Evolutionary conservation across 768 basidiomycete species (phyloP).

Genomic region (Mycena chlorophos): DNA sequence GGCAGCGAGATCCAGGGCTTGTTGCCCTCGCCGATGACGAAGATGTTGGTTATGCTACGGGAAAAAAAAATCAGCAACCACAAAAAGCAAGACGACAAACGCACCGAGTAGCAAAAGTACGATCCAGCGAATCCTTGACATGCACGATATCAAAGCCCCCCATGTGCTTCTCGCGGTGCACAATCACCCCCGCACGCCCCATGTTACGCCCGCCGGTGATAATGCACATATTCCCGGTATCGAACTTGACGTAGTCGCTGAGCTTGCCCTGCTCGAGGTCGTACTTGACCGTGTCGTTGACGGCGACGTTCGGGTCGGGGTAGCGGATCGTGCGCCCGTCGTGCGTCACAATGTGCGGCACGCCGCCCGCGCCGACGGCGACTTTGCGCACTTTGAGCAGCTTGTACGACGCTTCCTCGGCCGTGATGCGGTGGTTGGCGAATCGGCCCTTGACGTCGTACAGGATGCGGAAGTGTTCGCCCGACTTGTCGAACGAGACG

Average conservation of each 20-base stretch:
- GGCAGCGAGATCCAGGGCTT: slow-evolving; percentile 44
- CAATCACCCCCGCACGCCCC: slow-evolving; percentile 95
- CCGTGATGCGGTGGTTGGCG: slow-evolving; percentile 98
- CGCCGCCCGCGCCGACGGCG: slow-evolving; percentile 88
- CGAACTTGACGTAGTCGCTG: slow-evolving; percentile 89
- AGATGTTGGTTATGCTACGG: slow-evolving; percentile 95
- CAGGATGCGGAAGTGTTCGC: slow-evolving; percentile 98
- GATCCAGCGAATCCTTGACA: slow-evolving; percentile 91
- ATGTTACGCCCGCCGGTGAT: slow-evolving; percentile 99
- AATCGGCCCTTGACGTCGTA: slow-evolving; percentile 99
- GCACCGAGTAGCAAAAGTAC: slow-evolving; percentile 96
- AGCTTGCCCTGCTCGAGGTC: slow-evolving; percentile 96
- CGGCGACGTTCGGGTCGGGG: slow-evolving; percentile 92
- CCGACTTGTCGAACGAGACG: slow-evolving; percentile 95
- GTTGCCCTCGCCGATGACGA: slow-evolving; percentile 92
- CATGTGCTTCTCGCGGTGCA: slow-evolving; percentile 94
- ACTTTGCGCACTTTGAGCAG: slow-evolving; percentile 92
- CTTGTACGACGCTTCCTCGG: slow-evolving; percentile 96
- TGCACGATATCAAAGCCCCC: slow-evolving; percentile 99
- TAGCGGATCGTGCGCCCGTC: slow-evolving; percentile 99
- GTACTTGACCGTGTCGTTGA: slow-evolving; percentile 97
- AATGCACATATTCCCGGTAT: slow-evolving; percentile 95
- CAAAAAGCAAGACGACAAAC: slow-evolving; percentile 26
- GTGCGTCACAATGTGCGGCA: slow-evolving; percentile 97
- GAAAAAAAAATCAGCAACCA: not conserved